These are phyloP conservation scores for Trichoderma asperellum DNA, from an alignment of 2,329 filamentous ascomycete genomes.

Conservation along the genomic window DNA sequence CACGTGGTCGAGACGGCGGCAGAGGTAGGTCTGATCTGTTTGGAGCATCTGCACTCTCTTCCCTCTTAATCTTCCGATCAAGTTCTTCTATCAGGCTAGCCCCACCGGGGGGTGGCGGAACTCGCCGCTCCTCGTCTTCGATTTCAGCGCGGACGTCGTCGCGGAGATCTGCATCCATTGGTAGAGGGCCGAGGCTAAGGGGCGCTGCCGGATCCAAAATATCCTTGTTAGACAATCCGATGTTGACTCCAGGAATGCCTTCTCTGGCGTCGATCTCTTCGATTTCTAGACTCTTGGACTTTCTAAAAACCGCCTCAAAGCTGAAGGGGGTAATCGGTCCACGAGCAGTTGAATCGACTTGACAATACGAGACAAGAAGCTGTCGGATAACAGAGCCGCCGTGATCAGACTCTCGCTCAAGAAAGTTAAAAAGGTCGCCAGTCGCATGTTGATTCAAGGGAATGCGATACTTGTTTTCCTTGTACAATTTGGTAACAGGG, in stretches of 20 bases:
- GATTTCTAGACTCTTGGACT: conserved; percentile 63
- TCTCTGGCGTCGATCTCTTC: conserved; percentile 67
- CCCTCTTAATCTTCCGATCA: conserved; percentile 83
- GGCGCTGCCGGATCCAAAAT: conserved; percentile 59
- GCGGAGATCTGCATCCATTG: conserved; percentile 80
- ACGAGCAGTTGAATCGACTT: conserved; percentile 60
- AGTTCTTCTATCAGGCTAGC: conserved; percentile 83
- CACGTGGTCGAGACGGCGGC: conserved; percentile 83
- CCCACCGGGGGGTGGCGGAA: conserved; percentile 72
- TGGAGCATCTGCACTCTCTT: conserved; percentile 84
- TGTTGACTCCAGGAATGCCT: conserved; percentile 66
- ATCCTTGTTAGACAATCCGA: conserved; percentile 64
- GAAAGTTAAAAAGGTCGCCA: conserved; percentile 80
- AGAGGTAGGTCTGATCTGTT: conserved; percentile 79
- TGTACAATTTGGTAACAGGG: conserved; percentile 77
- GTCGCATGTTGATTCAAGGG: conserved; percentile 86
- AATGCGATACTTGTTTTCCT: conserved; percentile 84
- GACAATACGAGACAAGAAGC: conserved; percentile 66
- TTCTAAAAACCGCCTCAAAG: conserved; percentile 63
- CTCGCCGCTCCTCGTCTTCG: conserved; percentile 78
- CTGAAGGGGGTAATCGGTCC: conserved; percentile 67
- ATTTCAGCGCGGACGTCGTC: conserved; percentile 87
- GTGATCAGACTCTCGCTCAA: conserved; percentile 83
- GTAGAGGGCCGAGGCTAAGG: conserved; percentile 78
- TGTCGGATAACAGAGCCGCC: conserved; percentile 79